Conservation (phyloP, 2,329 filamentous ascomycete species). For the Botrytis pseudocinerea region DNA sequence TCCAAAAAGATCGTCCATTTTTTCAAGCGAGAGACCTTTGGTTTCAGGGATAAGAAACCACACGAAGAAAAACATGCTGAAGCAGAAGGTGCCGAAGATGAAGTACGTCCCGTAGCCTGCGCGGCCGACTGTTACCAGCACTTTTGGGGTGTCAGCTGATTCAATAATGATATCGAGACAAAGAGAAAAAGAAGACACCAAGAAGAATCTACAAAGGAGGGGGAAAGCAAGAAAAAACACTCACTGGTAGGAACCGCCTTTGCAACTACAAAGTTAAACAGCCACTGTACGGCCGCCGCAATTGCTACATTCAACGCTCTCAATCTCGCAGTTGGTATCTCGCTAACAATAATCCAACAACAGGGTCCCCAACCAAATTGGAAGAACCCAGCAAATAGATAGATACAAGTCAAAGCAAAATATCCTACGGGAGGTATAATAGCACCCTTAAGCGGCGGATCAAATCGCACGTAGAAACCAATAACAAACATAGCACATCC, state of each 20-base stretch:
- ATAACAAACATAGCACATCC: slow-evolving; percentile 67
- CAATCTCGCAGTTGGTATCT: slow-evolving; percentile 68
- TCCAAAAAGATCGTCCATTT: slow-evolving; percentile 32
- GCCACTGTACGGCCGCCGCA: slow-evolving; percentile 68
- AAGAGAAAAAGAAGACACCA: no score
- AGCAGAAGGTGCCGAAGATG: slow-evolving; percentile 62
- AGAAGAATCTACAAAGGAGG: background rate
- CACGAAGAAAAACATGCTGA: slow-evolving; percentile 52
- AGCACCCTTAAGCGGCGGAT: slow-evolving; percentile 55
- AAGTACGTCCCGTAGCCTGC: slow-evolving; percentile 60
- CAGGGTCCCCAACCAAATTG: slow-evolving; percentile 69
- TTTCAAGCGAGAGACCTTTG: slow-evolving; percentile 63
- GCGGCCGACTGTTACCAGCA: slow-evolving; percentile 52
- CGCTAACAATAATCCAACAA: slow-evolving; percentile 68
- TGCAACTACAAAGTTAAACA: slow-evolving; percentile 74
- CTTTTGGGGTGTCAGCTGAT: background rate
- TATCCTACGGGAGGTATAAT: slow-evolving; percentile 66
- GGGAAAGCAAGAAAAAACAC: background rate
- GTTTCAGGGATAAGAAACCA: slow-evolving; percentile 59
- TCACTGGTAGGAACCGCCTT: slow-evolving; percentile 63
- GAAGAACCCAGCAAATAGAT: slow-evolving; percentile 70
- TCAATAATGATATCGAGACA: background rate
- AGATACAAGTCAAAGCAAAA: slow-evolving; percentile 69
- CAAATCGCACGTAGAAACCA: slow-evolving; percentile 67
- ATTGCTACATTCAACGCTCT: slow-evolving; percentile 67